Conservation (phyloP, 2,329 filamentous ascomycete genomes). For the Colletotrichum horii region DNA sequence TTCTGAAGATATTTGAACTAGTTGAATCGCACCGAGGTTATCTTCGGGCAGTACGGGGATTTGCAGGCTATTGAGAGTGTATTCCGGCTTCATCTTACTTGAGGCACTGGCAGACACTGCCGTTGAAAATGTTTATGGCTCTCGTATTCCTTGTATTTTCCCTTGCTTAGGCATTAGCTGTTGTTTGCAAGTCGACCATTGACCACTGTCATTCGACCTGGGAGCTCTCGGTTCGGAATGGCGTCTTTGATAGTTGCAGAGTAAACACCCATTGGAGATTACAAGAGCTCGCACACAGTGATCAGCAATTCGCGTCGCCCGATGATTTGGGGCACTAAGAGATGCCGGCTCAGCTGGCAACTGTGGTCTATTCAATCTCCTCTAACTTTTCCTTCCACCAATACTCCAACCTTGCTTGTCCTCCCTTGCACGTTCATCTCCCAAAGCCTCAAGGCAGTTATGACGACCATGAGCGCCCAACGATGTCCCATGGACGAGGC, state of each 20-base stretch:
- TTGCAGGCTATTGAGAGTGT: not conserved
- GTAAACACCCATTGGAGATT: no score
- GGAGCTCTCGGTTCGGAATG: not conserved
- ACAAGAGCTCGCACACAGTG: not conserved
- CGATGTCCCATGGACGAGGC: accelerated
- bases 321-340: not conserved
- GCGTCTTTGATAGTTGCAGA: not conserved
- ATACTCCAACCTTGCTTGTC: not conserved
- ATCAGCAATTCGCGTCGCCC: not conserved
- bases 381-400: not conserved
- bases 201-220: not conserved
- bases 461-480: not conserved
- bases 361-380: not conserved
- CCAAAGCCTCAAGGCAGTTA: not conserved
- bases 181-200: not conserved
- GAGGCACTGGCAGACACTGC: not conserved
- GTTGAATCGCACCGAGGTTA: not conserved
- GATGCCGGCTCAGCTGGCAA: accelerated
- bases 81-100: not conserved
- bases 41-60: not conserved
- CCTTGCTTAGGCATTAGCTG: accelerated
- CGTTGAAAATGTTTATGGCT: not conserved
- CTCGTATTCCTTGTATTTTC: not conserved
- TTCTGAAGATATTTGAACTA: not conserved
- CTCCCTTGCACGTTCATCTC: not conserved